Evolutionary conservation across 805 yeast genomes (phyloP), one percentile per base, ranked within the genome.

Genomic region (Candida piceae): DNA sequence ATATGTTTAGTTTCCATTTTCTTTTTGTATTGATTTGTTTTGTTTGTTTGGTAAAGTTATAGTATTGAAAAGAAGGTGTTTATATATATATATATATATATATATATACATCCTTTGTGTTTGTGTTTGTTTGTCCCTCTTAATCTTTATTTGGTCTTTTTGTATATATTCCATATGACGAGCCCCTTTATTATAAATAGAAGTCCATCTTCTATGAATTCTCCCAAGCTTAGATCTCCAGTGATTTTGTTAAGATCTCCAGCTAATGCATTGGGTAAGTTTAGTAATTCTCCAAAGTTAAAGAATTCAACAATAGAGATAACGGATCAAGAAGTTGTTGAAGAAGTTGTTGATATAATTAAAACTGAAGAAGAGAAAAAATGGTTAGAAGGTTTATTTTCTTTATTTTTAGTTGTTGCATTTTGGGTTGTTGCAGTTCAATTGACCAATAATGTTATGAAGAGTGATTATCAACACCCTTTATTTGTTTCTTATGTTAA

Each of bases 341-440:
- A 46, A 5, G 61, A 58, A 35, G 58, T 57, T 8, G 55, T 57
- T 11, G 61, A 55, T 26, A 48, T 58, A n/a, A 58, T 58, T 41
- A 53, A 45, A 16, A 35, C 49, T 9, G 57, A 66, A 30, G 78
- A 74, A 41, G 53, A 60, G 16, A 50, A 45, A 31, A 66, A 66
- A 41, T 74, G 68, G 62, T 44, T 55, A n/a, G 54, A 62, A 16
- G 80, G 80, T 2, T 49, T 70, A 4, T 23, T 64, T 7, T 54
- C 70, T 24, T 55, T 74, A 23, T 49, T 65, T 8, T 34, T 70
- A 4, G 69, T 72, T 1, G 61, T 74, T 7, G 38, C 57, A 7
- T 62, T 74, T 1, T 74, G 79, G 78, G 63, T 74, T 25, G 36
- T 63, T 3, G 74, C 77, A 0, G 57, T 70, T 15, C 78, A 74